phyloP scores from a whole-genome alignment of 2,329 filamentous ascomycete species.

The Sporothrix protearum region DNA sequence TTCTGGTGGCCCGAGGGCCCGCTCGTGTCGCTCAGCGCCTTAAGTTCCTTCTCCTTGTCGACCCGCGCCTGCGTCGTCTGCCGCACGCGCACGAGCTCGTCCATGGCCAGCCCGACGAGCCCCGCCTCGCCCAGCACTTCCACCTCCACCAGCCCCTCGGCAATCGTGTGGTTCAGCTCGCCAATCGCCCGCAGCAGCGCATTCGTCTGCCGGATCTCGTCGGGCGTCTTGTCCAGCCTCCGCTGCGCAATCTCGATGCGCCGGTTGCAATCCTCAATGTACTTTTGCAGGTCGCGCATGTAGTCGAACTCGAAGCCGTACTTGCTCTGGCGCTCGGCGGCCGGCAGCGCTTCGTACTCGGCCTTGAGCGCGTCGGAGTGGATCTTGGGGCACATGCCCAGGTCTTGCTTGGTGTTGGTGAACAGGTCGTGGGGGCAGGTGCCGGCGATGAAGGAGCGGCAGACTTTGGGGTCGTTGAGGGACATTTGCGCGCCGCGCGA shows the following conservation, averaged over 20 bases:
- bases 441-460: constrained; percentile 87
- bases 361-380: constrained; percentile 85
- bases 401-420: constrained; percentile 98
- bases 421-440: constrained; percentile 98
- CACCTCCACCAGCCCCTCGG: constrained; percentile 79
- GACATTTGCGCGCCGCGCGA: constrained; percentile 77
- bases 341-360: constrained; percentile 75
- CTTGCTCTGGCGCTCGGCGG: constrained; percentile 63
- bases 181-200: constrained; percentile 80
- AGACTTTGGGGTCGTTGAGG: constrained; percentile 89
- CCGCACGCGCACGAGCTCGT: constrained; percentile 82
- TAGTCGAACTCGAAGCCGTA: constrained; percentile 97
- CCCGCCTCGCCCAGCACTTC: constrained; percentile 78
- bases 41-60: constrained; percentile 82
- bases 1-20: constrained; percentile 96
- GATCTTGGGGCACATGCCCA: constrained; percentile 81
- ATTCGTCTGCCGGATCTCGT: constrained; percentile 95
- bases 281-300: constrained; percentile 90
- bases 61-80: constrained; percentile 76
- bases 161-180: constrained; percentile 73
- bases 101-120: constrained; percentile 75
- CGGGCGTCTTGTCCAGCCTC: constrained; percentile 91
- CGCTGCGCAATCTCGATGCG: constrained; percentile 88
- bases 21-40: constrained; percentile 83
- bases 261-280: constrained; percentile 94